Base-by-base conservation (phyloP, 106 monocot genomes). In the Agapanthus africanus region DNA sequence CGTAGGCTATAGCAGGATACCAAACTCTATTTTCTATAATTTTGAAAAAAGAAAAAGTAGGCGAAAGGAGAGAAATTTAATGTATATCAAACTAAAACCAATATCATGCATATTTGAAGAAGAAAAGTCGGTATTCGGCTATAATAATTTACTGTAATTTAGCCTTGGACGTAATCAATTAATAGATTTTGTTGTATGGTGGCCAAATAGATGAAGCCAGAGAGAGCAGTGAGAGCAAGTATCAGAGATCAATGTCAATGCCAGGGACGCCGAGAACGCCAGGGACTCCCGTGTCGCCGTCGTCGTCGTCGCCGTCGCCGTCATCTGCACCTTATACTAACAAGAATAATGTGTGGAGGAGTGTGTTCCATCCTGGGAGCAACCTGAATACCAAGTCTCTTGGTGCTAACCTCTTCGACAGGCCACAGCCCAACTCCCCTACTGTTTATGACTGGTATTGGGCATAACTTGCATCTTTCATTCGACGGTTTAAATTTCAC, bases 311-410 rank as follows among this genome's bases (percentile, higher is more conserved):
- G 40, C n/a, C 77, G 37, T 31, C 73, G 35, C 77, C 33, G 22
- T n/a, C n/a, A n/a, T n/a, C n/a, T n/a, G n/a, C n/a, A n/a, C n/a
- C n/a, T n/a, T n/a, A n/a, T n/a, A n/a, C n/a, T n/a, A n/a, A n/a
- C n/a, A 83, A 77, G 70, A 54, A 35, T 23, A 88, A 95, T 75
- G 91, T 95, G 21, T 95, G 95, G 95, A 76, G 91, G 54, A 95
- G 95, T 68, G 95, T 95, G 54, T 95, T 95, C 71, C 21, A 95
- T 67, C 95, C 95, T 1, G 95, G 95, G 46, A 95, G 91, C 78
- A 95, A 91, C 83, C 65, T 87, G 10, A 56, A 56, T 13, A 56
- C 56, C 3, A 56, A 75, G 67, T 52, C 30, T 56, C 41, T 86
- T 16, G 95, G 95, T 36, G 36, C 85, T 28, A 63, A 88, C 59